Conservation (phyloP, 768 basidiomycete genomes). For the Psilocybe tampanensis region DNA sequence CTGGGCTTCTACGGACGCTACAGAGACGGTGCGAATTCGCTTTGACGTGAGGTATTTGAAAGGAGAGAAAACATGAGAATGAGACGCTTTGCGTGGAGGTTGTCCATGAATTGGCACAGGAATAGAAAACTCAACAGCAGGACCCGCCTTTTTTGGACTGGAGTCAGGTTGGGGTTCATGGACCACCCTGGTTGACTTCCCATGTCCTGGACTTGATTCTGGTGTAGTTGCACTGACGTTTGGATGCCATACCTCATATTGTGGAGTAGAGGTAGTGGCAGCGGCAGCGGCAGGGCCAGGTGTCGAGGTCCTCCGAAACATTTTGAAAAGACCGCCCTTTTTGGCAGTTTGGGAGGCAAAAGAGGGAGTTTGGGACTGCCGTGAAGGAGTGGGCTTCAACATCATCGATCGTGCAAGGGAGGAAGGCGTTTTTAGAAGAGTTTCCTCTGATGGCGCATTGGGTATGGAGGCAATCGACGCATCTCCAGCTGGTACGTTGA, state of each 20-base stretch:
- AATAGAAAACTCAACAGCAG: conserved; percentile 18
- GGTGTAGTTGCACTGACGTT: conserved; percentile 16
- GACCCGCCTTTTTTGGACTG: conserved; percentile 1
- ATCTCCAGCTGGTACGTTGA: conserved; percentile 6
- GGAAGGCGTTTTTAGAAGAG: conserved; percentile 63
- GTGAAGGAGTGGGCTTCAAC: conserved; percentile 42
- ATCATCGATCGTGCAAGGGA: conserved; percentile 57
- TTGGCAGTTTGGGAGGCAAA: conserved; percentile 40
- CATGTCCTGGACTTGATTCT: conserved; percentile 20
- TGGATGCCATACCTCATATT: conserved; percentile 29
- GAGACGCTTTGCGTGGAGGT: conserved; percentile 40
- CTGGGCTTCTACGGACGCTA: conserved; percentile 75
- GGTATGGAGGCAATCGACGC: conserved; percentile 22
- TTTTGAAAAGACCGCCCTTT: conserved; percentile 39
- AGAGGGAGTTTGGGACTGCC: conserved; percentile 41
- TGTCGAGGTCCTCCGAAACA: conserved; percentile 27
- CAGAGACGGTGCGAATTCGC: conserved; percentile 68
- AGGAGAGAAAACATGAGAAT: conserved; percentile 56
- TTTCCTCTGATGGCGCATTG: conserved; percentile 47
- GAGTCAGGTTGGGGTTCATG: background rate
- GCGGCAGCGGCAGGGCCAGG: conserved; percentile 17
- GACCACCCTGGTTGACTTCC: conserved; percentile 6
- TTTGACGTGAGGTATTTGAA: conserved; percentile 63
- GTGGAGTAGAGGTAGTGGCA: conserved; percentile 16
- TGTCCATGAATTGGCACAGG: conserved; percentile 33